Base-by-base conservation (phyloP, 768 basidiomycete genomes). In the Kwoniella mangroviensis region DNA sequence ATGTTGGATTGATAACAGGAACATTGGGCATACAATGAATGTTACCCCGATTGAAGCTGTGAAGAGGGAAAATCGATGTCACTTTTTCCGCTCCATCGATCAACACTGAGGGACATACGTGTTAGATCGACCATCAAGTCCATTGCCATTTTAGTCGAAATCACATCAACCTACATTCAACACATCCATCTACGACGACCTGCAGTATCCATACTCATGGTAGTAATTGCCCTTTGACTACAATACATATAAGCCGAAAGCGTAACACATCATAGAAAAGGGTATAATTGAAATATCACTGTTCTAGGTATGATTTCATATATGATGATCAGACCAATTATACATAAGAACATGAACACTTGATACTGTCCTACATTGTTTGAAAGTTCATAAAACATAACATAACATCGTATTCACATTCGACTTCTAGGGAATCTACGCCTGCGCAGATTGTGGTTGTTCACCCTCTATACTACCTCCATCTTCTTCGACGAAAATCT, bases 401-500 rank as follows among this genome's bases (percentile, higher is more conserved):
- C 34, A 34, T 34, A 34, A 34, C 34, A 34, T 7, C 9, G 34
- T 34, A 34, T 34, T 34, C 34, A 34, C 34, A 34, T 7, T n/a
- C n/a, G 22, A 34, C n/a, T n/a, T 40, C n/a, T 4, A 40, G 17
- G 12, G 12, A 57, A 28, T 10, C 58, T 60, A 60, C 58, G 58
- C 58, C 58, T 60, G 58, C 58, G 58, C 40, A 60, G 41, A 9
- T 60, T 60, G 40, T 10, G 41, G 11, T 60, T 60, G 40, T 10
- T 60, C 58, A 41, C 17, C 26, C 3, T 21, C 40, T 42, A 40
- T 53, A 64, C 43, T 52, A 28, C 68, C 68, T 19, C 68, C 68
- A 59, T 94, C 83, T 55, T 82, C 95, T 75, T 96, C 95, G 73
- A 98, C 91, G 84, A 98, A 98, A 79, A 98, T 98, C 85, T 97